Conservation (phyloP, 345 rosid species). For the Ceriops decandra region DNA sequence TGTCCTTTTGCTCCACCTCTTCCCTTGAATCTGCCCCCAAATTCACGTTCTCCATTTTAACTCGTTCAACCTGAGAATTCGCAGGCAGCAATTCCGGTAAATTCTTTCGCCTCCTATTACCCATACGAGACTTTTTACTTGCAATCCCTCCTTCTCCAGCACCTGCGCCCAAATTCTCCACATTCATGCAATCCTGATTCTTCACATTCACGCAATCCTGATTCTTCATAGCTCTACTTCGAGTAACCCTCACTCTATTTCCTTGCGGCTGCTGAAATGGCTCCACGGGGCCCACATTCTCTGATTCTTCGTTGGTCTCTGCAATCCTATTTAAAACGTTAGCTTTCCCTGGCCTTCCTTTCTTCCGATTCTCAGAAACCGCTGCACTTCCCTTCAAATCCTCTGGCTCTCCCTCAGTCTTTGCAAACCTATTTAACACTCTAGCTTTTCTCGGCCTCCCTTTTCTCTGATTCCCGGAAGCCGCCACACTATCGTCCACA, state of each 20-base stretch:
- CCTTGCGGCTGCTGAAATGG: slow-evolving; percentile 1
- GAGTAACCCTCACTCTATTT: slow-evolving; percentile 19
- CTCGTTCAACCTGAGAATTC: not conserved
- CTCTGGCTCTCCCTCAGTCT: slow-evolving; percentile 14
- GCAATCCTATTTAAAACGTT: slow-evolving; percentile 25
- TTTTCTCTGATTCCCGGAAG: slow-evolving; percentile 16
- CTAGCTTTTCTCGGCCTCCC: slow-evolving; percentile 29
- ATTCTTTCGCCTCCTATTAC: slow-evolving; percentile 13
- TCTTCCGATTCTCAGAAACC: slow-evolving; percentile 14
- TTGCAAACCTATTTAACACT: slow-evolving; percentile 22
- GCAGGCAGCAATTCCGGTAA: slow-evolving; percentile 22
- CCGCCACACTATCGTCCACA: slow-evolving; percentile 2
- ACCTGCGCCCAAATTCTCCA: slow-evolving; percentile 16
- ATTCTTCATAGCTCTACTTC: slow-evolving; percentile 15
- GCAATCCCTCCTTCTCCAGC: slow-evolving; percentile 22
- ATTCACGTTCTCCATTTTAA: not conserved
- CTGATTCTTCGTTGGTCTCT: slow-evolving; percentile 13
- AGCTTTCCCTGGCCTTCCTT: slow-evolving; percentile 27
- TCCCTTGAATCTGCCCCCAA: not conserved
- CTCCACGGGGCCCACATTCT: slow-evolving; percentile 3
- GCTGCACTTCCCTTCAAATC: slow-evolving; percentile 4
- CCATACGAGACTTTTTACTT: slow-evolving; percentile 14
- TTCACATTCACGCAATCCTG: slow-evolving; percentile 9
- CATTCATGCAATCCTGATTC: slow-evolving; percentile 9
- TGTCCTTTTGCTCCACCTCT: not conserved